Base-by-base conservation (phyloP, 2,329 filamentous ascomycete genomes). In the Talaromyces rugulosus region DNA sequence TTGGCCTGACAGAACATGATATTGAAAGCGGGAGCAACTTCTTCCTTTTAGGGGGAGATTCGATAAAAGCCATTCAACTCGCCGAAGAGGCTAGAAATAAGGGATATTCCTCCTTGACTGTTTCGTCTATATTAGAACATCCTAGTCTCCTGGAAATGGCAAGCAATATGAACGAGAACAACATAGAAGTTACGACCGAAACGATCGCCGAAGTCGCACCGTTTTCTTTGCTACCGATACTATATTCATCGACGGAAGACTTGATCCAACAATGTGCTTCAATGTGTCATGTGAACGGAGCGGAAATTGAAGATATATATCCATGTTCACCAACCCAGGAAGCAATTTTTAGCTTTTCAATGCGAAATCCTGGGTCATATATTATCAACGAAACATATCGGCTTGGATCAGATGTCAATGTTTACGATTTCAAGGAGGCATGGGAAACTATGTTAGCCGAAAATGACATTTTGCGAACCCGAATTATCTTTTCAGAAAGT, bases 381-480 rank as follows among this genome's bases (percentile, higher is more conserved):
- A 70, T 75, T 18, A 72, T 71, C 3, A 72, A 74, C 44, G 70
- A 71, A 33, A 63, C 73, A 4, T 63, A 73, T 7, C 56, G 62
- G 1, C 66, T 77, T 1, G 64, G 68, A 0, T 18, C 30, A 5
- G 50, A 64, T 2, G 55, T 74, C 1, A 68, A 77, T 18, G 31
- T 75, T 6, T 54, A 59, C 5, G 71, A 70, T 51, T 51, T 51
- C 47, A 18, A 51, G 28, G 16, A 18, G 28, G 47, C 47, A 51
- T 51, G 47, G 47, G 18, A 51, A 28, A 51, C 47, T 18, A 16
- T 28, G 11, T 9, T 12, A 18, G 47, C 11, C 47, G 28, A 28
- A n/a, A 66, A 72, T 23, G 69, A 74, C 11, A 75, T 81, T 34
- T 69, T 81, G 16, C 73, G 78, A 6, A 80, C 78, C 0, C 71